Conservation (phyloP, 345 rosid genomes). For the Triadica sebifera region DNA sequence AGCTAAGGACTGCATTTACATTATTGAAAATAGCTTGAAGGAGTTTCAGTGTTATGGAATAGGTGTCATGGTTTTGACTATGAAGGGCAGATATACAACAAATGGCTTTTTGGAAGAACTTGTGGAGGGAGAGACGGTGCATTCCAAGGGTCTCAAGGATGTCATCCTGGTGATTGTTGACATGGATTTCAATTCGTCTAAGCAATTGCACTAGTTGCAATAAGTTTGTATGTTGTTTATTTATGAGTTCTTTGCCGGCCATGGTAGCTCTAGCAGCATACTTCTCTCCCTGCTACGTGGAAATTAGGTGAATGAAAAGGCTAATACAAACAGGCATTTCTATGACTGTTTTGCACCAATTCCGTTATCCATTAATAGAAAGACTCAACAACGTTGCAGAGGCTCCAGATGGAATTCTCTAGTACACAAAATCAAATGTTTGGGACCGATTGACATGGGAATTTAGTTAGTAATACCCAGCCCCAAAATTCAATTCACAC, state of each 20-base stretch:
- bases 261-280: constrained; percentile 34
- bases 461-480: not conserved
- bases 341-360: not conserved
- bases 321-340: not conserved
- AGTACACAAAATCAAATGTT: not conserved
- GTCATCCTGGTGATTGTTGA: constrained; percentile 41
- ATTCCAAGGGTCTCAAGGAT: constrained; percentile 37
- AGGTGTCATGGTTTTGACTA: constrained; percentile 39
- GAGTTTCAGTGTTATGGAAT: constrained; percentile 39
- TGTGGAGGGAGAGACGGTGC: constrained; percentile 35
- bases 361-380: not conserved
- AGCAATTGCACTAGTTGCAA: constrained; percentile 50
- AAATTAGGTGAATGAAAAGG: not conserved
- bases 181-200: constrained; percentile 46
- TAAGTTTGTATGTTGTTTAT: constrained; percentile 44
- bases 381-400: not conserved
- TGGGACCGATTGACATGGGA: not conserved
- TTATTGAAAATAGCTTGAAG: constrained; percentile 38
- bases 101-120: constrained; percentile 41
- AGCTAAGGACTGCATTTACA: constrained; percentile 37
- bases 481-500: not conserved
- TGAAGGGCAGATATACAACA: constrained; percentile 23
- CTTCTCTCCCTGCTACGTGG: constrained; percentile 34
- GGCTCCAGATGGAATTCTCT: not conserved
- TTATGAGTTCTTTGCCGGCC: constrained; percentile 41